Percentiles rank a stretch among this genome's conserved stretches.
phyloP scores from a whole-genome alignment of 2,329 filamentous ascomycete genomes.

The Berkeleyomyces basicola region DNA sequence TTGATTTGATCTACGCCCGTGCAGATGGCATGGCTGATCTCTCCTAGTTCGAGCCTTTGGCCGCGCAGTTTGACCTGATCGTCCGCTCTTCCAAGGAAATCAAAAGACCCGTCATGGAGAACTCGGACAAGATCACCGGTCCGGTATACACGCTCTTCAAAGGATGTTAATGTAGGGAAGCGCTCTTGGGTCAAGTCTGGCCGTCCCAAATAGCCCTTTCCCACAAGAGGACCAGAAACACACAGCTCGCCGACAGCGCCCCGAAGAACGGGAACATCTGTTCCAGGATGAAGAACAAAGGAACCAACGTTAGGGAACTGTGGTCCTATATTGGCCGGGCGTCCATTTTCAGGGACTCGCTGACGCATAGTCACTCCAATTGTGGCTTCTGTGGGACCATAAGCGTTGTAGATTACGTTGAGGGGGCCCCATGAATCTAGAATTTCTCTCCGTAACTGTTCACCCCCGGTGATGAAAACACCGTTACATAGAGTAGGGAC shows the following conservation, averaged over 20 bases:
- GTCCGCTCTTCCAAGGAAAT: conserved; percentile 75
- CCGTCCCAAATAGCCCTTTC: conserved; percentile 74
- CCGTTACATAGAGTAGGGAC: conserved; percentile 65
- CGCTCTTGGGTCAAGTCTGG: conserved; percentile 58
- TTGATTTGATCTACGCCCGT: conserved; percentile 37
- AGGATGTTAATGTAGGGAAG: conserved; percentile 48
- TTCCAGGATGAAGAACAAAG: conserved; percentile 56
- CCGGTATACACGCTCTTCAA: conserved; percentile 54
- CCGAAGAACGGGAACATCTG: conserved; percentile 52
- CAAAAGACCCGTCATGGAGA: conserved; percentile 63
- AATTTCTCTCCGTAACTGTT: conserved; percentile 77
- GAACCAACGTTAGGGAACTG: conserved; percentile 81
- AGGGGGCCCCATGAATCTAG: conserved; percentile 69
- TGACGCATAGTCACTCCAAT: conserved; percentile 85
- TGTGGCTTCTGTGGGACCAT: conserved; percentile 82
- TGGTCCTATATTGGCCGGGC: conserved; percentile 72
- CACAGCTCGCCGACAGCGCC: conserved; percentile 80
- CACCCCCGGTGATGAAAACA: conserved; percentile 86
- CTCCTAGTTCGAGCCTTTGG: conserved; percentile 74
- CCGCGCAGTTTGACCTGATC: conserved; percentile 86
- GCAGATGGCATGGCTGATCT: conserved; percentile 73
- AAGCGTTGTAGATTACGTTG: conserved; percentile 76
- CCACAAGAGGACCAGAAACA: conserved; percentile 71
- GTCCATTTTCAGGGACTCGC: conserved; percentile 60
- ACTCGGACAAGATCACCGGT: conserved; percentile 80